These are phyloP conservation scores for grape (Vitis vinifera) DNA, from an alignment of 164 flowering plant species.

Conservation along the genomic window DNA sequence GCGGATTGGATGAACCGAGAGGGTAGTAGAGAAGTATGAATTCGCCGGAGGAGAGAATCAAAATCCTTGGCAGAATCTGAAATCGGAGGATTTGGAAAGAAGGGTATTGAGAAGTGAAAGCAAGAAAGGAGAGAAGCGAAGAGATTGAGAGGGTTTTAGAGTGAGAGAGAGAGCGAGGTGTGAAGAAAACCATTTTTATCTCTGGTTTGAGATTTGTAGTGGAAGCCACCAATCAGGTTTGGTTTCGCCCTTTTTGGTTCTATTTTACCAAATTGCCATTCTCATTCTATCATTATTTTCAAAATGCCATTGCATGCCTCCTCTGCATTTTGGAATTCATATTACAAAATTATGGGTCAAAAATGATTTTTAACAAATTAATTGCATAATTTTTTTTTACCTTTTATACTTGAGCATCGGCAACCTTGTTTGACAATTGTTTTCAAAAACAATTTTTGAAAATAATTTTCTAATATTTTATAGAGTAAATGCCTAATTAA, in stretches of 20 bases:
- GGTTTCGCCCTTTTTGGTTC: not conserved
- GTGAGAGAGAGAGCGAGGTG: conserved; percentile 9
- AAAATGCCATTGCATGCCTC: not conserved
- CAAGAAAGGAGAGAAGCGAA: conserved; percentile 13
- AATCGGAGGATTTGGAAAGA: not conserved
- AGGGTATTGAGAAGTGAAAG: conserved; percentile 10
- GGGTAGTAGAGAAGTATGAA: no score
- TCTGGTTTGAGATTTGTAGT: not conserved
- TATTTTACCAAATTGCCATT: not conserved
- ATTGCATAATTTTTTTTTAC: no score
- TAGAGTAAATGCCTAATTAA: no score
- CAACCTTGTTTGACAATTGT: no score
- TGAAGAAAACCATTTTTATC: conserved; percentile 11
- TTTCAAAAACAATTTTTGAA: no score
- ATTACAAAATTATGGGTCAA: no score
- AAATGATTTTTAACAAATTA: no score
- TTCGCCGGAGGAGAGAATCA: not conserved
- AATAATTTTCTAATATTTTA: no score
- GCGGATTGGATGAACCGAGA: no score
- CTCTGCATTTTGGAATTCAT: no score
- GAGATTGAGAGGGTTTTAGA: not conserved
- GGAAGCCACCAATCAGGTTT: not conserved
- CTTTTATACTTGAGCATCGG: no score
- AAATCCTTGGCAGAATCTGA: no score
- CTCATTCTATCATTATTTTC: not conserved